Base-by-base conservation (phyloP, 2,329 filamentous ascomycete genomes). In the Dichotomopilus funicola region DNA sequence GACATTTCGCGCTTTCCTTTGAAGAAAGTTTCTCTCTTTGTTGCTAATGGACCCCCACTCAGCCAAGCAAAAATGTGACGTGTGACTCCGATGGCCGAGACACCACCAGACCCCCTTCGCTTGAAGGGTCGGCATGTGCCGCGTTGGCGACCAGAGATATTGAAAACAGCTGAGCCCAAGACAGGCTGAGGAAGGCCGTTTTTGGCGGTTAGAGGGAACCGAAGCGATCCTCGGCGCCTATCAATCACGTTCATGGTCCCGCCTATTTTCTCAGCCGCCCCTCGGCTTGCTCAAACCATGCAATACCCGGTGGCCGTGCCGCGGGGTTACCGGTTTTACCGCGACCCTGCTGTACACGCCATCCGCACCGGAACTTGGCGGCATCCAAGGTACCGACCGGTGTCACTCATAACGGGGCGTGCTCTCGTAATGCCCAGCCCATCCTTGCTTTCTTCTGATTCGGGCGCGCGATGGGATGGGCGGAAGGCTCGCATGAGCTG, bases 381-480 rank as follows among this genome's bases (percentile, higher is more conserved):
- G 34, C 19, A 36, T 38, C 41, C 33, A 40, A 27, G 37, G 27
- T 45, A 54, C 47, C 51, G 50, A 44, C 54, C 51, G 54, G 57
- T 54, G 48, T 6, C 13, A 38, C 43, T 40, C 31, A 50, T 49
- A 51, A 52, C 45, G 41, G 40, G 48, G 49, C 48, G 12, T 27
- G 38, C 19, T 35, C 45, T 54, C 55, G 55, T 54, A 51, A 49
- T 46, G n/a, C 40, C 48, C 19, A 34, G 19, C 8, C 6, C 34
- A 50, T 36, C 48, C 48, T 40, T 51, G 55, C 44, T n/a, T 42
- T 42, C 11, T 36, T 49, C 49, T 53, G 49, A 49, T 55, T 51
- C 31, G 45, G 43, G 37, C 36, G 7, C 19, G 7, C 40, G 40
- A 42, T 42, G 34, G 19, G 19, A 27, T 27, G 19, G 19, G 19